Percentiles rank a stretch among this genome's conserved stretches.
Evolutionary conservation across 23 red algal species (phyloP).

Genomic region (Cyanidiococcus yangmingshanensis): DNA sequence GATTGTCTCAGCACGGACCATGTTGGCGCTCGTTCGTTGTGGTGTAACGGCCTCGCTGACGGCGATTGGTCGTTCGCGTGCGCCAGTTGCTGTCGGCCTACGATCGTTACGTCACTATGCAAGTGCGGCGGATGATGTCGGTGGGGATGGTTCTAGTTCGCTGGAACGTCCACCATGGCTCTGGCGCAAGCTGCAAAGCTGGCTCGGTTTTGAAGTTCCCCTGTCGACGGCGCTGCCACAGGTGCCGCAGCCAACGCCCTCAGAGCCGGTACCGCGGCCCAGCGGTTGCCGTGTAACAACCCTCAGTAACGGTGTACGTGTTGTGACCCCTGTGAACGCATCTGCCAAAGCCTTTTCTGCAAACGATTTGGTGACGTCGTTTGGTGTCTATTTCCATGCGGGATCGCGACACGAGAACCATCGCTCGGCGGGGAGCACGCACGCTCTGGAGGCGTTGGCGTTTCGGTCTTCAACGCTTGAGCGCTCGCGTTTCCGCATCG

Average conservation of each 20-base stretch:
- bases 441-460: constrained; percentile 72
- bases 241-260: constrained; percentile 35
- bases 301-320: constrained; percentile 61
- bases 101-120: too few relatives aligned
- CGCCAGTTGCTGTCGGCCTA: too few relatives aligned
- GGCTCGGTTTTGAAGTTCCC: constrained; percentile 58
- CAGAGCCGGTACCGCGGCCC: constrained; percentile 8
- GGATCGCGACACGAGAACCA: constrained; percentile 79
- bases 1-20: too few relatives aligned
- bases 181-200: constrained; percentile 65
- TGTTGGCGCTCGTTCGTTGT: too few relatives aligned
- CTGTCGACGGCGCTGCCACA: constrained; percentile 50
- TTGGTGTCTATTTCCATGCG: constrained; percentile 65
- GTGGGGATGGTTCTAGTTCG: too few relatives aligned
- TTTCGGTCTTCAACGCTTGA: constrained; percentile 48
- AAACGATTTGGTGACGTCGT: constrained; percentile 34
- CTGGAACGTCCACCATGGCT: constrained; percentile 5
- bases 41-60: too few relatives aligned
- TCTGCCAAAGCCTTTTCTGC: not conserved
- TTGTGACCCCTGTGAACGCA: constrained; percentile 45
- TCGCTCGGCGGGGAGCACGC: constrained; percentile 42
- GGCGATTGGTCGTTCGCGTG: too few relatives aligned
- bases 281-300: constrained; percentile 28
- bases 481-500: constrained; percentile 43
- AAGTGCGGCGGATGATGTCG: too few relatives aligned